phyloP scores from a whole-genome alignment of 148 eudicot species.

The Rhododendron vialii region DNA sequence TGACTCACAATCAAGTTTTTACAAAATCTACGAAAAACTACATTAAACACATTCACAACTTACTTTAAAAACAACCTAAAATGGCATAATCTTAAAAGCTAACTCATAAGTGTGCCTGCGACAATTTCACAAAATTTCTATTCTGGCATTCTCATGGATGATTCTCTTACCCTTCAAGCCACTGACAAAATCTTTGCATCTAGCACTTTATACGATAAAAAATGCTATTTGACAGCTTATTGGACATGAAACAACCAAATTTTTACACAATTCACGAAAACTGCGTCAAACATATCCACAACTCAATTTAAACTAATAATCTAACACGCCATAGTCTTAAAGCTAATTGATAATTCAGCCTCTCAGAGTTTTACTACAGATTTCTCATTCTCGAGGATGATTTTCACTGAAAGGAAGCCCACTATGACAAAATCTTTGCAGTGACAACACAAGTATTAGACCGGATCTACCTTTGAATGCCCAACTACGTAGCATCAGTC shows the following conservation, averaged over 20 bases:
- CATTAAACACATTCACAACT: neutral
- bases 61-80: constrained; percentile 30
- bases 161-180: neutral
- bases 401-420: neutral
- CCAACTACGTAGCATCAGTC: neutral
- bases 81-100: constrained; percentile 18
- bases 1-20: neutral
- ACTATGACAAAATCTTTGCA: neutral
- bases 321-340: neutral
- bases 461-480: neutral
- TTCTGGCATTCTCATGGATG: neutral
- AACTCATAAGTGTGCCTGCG: neutral
- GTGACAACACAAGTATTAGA: neutral
- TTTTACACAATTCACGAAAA: neutral
- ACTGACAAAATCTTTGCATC: neutral
- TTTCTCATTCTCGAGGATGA: neutral
- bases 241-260: neutral
- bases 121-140: neutral
- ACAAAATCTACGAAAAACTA: neutral
- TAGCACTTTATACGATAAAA: neutral
- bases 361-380: neutral
- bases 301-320: neutral
- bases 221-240: neutral
- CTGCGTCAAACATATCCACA: neutral
- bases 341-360: neutral